Evolutionary conservation across 768 basidiomycete genomes (phyloP).

Genomic region (Macrolepiota fuliginosa): DNA sequence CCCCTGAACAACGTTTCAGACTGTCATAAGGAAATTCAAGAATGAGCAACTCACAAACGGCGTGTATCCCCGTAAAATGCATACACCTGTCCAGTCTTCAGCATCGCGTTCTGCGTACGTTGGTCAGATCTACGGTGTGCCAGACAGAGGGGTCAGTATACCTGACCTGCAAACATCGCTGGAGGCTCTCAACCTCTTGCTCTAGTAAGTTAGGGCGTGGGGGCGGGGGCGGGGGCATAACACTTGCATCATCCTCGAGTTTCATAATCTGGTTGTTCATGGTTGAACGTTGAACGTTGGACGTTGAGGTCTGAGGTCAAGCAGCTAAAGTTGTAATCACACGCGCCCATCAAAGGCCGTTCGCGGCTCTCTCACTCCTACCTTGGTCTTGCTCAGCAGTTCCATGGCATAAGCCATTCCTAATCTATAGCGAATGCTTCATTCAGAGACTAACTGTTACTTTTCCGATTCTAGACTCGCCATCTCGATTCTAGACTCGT

Average conservation of each 20-base stretch:
- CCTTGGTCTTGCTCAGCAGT: not conserved
- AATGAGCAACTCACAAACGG: constrained; percentile 49
- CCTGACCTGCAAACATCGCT: constrained; percentile 53
- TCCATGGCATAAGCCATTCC: constrained; percentile 5
- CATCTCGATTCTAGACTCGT: not conserved
- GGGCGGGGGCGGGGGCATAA: constrained; percentile 53
- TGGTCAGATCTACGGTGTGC: not conserved
- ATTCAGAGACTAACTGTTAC: not conserved
- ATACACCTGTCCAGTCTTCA: constrained; percentile 72
- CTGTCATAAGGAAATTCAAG: not conserved
- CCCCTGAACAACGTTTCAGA: constrained; percentile 36
- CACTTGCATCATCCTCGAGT: constrained; percentile 29
- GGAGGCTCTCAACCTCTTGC: constrained; percentile 61
- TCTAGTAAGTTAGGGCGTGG: constrained; percentile 51
- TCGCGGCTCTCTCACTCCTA: not conserved
- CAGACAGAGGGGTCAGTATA: not conserved
- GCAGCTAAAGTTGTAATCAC: constrained; percentile 2
- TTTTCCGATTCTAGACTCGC: not conserved
- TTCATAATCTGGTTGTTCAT: constrained; percentile 16
- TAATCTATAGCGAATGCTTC: not conserved
- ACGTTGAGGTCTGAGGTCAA: not conserved
- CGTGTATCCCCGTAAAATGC: constrained; percentile 64
- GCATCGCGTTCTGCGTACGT: constrained; percentile 49
- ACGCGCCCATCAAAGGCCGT: constrained; percentile 1
- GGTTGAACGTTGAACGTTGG: not conserved